Evolutionary conservation across 352 stramenopile species (phyloP), one percentile per base, ranked within the genome.

Genomic region (Phytopythium aichiense): DNA sequence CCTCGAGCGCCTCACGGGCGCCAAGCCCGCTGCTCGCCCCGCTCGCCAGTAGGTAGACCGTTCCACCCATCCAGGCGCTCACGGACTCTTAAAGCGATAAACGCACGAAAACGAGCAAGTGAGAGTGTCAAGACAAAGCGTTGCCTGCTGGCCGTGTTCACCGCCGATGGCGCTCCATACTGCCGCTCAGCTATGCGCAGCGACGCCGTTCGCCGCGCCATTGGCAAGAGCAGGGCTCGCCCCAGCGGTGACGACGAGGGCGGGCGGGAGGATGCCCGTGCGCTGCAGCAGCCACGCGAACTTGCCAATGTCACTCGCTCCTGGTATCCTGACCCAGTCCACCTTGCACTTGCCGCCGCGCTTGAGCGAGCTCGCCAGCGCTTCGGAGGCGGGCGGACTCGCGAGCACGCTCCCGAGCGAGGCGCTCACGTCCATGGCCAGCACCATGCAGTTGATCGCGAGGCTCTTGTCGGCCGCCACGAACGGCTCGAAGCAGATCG

Each of bases 271-370:
- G 30, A 90, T 73, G 8, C 61, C 69, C 16, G 81, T 88, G 62
- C 85, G 81, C 64, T 89, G 76, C 45, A 91, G 74, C 22, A 95
- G 75, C 84, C 83, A 94, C 25, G 77, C 61, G 42, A 94, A 72
- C 59, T 92, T 93, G 51, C 67, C 69, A 1, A 73, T 61, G 61
- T 95, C 87, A 56, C 78, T 92, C 52, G 65, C 65, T 30, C 87
- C 84, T 31, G 87, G 87, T 84, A 95, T 91, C 74, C 75, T 74
- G 52, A 74, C 74, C 87, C 87, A 95, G n/a, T 91, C 76, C 12
- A 95, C 67, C 13, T 79, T 79, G 61, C 86, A 65, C 43, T 85
- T 67, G 38, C 84, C 76, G 9, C 73, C 71, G 53, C 64, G 63
- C 52, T 81, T 80, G 12, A 73, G 68, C 15, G 71, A 64, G 20